phyloP scores from a whole-genome alignment of 345 rosid genomes.

The Eucalyptus curtisii region DNA sequence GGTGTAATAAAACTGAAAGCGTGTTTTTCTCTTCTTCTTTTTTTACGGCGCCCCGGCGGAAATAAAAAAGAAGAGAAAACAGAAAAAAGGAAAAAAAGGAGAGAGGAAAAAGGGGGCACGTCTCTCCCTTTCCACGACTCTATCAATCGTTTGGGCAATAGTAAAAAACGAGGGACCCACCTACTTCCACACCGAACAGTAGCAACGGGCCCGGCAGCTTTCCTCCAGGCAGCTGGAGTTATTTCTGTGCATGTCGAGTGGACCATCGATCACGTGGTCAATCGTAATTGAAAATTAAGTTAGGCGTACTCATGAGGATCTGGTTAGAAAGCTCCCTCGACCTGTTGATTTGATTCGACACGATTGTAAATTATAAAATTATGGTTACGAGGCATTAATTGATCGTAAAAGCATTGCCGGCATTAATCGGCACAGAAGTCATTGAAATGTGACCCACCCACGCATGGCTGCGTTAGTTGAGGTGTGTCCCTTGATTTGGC shows the following conservation, averaged over 20 bases:
- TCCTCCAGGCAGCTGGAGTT: not conserved
- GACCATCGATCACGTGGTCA: not conserved
- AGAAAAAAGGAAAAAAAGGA: not conserved
- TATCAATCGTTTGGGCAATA: not conserved
- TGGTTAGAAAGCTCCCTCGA: not conserved
- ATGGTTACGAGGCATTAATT: not conserved
- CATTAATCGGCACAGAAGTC: not conserved
- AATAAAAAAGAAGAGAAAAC: not conserved
- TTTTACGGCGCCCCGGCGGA: not conserved
- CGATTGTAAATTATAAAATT: not conserved
- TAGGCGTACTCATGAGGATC: not conserved
- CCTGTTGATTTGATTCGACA: not conserved
- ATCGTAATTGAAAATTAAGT: not conserved
- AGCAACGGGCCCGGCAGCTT: not conserved
- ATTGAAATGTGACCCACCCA: too few relatives aligned
- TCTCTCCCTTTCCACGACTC: not conserved
- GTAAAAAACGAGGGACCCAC: not conserved
- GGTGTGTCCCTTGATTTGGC: fast-evolving
- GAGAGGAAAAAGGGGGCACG: not conserved
- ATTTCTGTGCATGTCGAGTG: not conserved
- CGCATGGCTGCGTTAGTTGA: fast-evolving
- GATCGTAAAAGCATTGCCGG: fast-evolving
- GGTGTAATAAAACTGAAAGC: not conserved
- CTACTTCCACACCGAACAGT: not conserved
- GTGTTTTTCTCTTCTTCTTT: not conserved